phyloP scores from a whole-genome alignment of 768 basidiomycete genomes.

The Fomitopsis serialis region DNA sequence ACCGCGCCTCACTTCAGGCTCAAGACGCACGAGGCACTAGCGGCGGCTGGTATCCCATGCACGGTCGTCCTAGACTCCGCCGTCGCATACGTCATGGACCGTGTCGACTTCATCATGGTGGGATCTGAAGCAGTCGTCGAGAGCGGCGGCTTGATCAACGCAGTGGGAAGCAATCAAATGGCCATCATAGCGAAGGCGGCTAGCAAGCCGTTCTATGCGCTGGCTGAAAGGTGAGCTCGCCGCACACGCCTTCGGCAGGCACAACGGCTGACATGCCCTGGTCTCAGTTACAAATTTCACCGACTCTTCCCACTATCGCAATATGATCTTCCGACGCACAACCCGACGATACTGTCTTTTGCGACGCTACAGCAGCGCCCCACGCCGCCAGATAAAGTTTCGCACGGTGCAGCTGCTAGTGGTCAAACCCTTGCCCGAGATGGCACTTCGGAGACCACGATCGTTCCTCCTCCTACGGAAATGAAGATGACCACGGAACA shows the following conservation, averaged over 20 bases:
- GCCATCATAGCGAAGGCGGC: conserved; percentile 93
- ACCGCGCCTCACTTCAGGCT: conserved; percentile 43
- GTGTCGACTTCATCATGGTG: conserved; percentile 91
- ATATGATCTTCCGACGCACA: conserved; percentile 82
- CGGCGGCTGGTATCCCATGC: conserved; percentile 88
- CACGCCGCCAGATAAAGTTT: background rate
- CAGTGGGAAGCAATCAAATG: conserved; percentile 93
- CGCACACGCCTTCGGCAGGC: conserved; percentile 3
- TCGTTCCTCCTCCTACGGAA: conserved; percentile 11
- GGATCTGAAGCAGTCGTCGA: conserved; percentile 98
- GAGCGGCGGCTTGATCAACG: conserved; percentile 88
- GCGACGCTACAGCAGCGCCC: conserved; percentile 27
- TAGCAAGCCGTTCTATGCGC: conserved; percentile 94
- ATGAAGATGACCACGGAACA: conserved; percentile 75
- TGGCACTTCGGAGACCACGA: background rate
- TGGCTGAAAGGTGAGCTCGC: conserved; percentile 72
- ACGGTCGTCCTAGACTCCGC: conserved; percentile 94
- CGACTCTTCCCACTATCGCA: conserved; percentile 91
- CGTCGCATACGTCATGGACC: conserved; percentile 95
- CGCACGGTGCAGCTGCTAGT: conserved; percentile 10
- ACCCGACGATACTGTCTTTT: conserved; percentile 70
- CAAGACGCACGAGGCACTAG: conserved; percentile 85
- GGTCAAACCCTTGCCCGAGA: conserved; percentile 1
- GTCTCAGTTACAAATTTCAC: conserved; percentile 89
- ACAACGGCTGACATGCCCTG: conserved; percentile 1